Evolutionary conservation across 495 filamentous ascomycete genomes (phyloP).

Genomic region (Trichoderma gamsii): DNA sequence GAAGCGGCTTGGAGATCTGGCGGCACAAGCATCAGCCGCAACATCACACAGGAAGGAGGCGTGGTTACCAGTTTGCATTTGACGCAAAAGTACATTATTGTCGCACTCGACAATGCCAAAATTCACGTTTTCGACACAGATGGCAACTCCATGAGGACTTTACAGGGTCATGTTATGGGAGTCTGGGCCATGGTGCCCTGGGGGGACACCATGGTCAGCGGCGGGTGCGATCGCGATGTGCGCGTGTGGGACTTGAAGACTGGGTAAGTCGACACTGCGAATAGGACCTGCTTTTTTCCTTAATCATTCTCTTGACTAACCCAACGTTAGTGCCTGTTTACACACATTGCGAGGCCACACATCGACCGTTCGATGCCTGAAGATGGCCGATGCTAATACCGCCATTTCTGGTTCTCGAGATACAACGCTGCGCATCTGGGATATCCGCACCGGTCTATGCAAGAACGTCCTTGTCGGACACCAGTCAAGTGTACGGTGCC

Average conservation of each 20-base stretch:
- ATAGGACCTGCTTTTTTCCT: not conserved
- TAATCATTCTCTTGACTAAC: not conserved
- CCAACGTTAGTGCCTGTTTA: conserved; percentile 50
- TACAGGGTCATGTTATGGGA: conserved; percentile 96
- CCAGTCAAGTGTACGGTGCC: conserved; percentile 90
- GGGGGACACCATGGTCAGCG: conserved; percentile 91
- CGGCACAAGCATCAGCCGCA: conserved; percentile 66
- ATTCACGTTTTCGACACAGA: conserved; percentile 96
- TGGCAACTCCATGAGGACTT: conserved; percentile 77
- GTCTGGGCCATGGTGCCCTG: conserved; percentile 99
- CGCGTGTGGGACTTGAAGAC: conserved; percentile 95
- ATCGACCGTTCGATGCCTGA: conserved; percentile 91
- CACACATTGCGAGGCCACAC: conserved; percentile 89
- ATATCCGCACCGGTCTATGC: conserved; percentile 79
- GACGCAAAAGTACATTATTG: conserved; percentile 92
- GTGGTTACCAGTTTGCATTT: conserved; percentile 95
- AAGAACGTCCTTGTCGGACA: conserved; percentile 90
- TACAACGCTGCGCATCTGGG: conserved; percentile 92
- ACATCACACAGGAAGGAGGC: conserved; percentile 91
- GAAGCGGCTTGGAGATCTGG: conserved; percentile 95
- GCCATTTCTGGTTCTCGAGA: conserved; percentile 95
- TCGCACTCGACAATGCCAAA: conserved; percentile 95
- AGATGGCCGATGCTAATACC: conserved; percentile 90
- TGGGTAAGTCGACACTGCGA: conserved; percentile 55
- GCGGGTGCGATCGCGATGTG: conserved; percentile 94